These are phyloP conservation scores for Fusarium sp. DNA, from an alignment of 2,329 filamentous ascomycete genomes.

Conservation along the genomic window DNA sequence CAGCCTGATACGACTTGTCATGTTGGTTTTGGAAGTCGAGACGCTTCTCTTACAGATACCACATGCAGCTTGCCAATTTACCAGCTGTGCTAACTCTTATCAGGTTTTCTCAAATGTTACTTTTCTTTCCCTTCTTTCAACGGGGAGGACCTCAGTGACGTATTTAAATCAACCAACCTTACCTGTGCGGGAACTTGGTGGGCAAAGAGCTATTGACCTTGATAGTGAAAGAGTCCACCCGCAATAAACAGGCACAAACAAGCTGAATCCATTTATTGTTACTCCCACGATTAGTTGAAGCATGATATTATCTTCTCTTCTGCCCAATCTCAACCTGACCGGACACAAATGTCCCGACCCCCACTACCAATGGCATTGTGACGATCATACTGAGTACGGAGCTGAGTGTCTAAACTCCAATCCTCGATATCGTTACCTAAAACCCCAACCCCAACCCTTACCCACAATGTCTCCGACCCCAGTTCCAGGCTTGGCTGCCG, in stretches of 20 bases:
- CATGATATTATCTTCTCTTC: background rate
- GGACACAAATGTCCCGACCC: constrained; percentile 22
- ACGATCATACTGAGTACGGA: constrained; percentile 14
- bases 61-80: constrained; percentile 2
- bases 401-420: constrained; percentile 23
- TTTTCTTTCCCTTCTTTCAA: background rate
- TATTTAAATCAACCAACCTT: background rate
- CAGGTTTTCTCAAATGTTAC: background rate
- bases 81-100: constrained; percentile 1
- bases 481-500: constrained; percentile 37
- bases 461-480: constrained; percentile 22
- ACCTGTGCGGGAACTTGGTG: constrained; percentile 6
- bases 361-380: constrained; percentile 27
- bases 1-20: constrained; percentile 42
- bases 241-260: background rate
- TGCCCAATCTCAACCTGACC: constrained; percentile 41
- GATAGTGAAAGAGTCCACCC: background rate
- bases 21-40: constrained; percentile 35
- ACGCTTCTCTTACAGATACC: constrained; percentile 35
- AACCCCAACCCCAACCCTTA: constrained; percentile 35
- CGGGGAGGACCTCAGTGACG: constrained; percentile 7
- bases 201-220: constrained; percentile 1
- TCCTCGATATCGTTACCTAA: constrained; percentile 38
- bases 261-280: too few species aligned
- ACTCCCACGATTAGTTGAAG: background rate